A percentile compares a stretch with the other conserved stretches of the same genome.
phyloP scores from a whole-genome alignment of 345 rosid species.

The Murraya koenigii region DNA sequence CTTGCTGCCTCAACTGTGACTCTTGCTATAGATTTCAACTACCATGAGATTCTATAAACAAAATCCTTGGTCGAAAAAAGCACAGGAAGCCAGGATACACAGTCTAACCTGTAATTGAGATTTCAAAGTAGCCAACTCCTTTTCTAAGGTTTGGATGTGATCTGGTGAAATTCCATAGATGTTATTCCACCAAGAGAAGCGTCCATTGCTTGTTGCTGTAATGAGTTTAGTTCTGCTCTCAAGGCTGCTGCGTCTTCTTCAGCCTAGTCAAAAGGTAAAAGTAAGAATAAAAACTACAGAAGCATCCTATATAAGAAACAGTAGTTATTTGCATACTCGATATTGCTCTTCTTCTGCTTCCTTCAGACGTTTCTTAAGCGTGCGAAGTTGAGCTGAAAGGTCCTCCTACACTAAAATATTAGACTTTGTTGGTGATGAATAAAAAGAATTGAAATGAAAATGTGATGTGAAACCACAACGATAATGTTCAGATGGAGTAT shows the following conservation, averaged over 20 bases:
- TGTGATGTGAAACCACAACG: not conserved
- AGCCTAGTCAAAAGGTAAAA: slow-evolving; percentile 49
- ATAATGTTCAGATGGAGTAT: slow-evolving; percentile 7
- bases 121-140: slow-evolving; percentile 63
- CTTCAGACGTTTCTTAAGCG: slow-evolving; percentile 74
- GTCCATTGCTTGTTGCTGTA: slow-evolving; percentile 69
- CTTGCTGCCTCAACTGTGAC: slow-evolving; percentile 59
- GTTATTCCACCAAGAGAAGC: slow-evolving; percentile 47
- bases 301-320: slow-evolving; percentile 22
- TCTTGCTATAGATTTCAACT: slow-evolving; percentile 53
- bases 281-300: slow-evolving; percentile 11
- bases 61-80: slow-evolving; percentile 2
- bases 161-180: slow-evolving; percentile 40
- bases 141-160: slow-evolving; percentile 65
- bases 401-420: slow-evolving; percentile 71
- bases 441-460: slow-evolving; percentile 11
- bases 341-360: slow-evolving; percentile 44
- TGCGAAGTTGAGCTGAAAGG: slow-evolving; percentile 86
- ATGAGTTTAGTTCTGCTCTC: slow-evolving; percentile 86
- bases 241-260: slow-evolving; percentile 98
- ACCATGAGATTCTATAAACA: slow-evolving; percentile 28
- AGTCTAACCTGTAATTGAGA: slow-evolving; percentile 62
- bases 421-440: slow-evolving; percentile 20
- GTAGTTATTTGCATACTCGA: slow-evolving; percentile 7
- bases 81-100: slow-evolving; percentile 7